Evolutionary conservation across 257 asterid genomes (phyloP), one percentile per base, ranked within the genome.

Genomic region (Nyctanthes arbortristis): DNA sequence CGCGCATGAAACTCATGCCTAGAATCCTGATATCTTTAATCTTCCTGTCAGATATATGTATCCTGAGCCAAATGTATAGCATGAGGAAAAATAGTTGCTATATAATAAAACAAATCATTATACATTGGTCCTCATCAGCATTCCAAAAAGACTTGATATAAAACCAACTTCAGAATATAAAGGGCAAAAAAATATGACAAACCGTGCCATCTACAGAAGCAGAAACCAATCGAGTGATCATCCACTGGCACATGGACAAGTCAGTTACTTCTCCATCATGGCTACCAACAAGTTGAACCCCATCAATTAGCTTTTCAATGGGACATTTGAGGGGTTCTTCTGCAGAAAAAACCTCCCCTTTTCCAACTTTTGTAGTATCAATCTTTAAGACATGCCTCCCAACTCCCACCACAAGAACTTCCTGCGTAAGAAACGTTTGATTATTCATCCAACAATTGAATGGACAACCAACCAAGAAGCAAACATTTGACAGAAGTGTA

Each of bases 161-260:
- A 22, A 60, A 65, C 59, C 28, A 54, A 58, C 39, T 31, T 59
- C 24, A 31, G 5, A 5, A 8, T n/a, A n/a, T 25, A 34, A 35
- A 7, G 30, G 55, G 68, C 16, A 20, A 45, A 63, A 45, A 63
- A 61, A 20, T 31, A 57, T 24, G 59, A 85, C 96, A 11, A 67
- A 95, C 99, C 91, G 90, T 89, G 80, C 99, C 99, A 83, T 92
- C 99, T 64, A 85, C 87, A 29, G 99, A 95, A 56, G 97, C 96
- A 28, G 99, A 92, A 31, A 87, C 99, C 84, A 95, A 80, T 64
- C 98, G 97, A 7, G 98, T 88, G 54, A 92, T 92, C 99, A 95
- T 91, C 99, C 99, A 95, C 79, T 92, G 99, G 84, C 96, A 95
- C 99, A 95, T 95, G 36, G 99, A 92, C 65, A 95, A 76, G 79